phyloP scores from a whole-genome alignment of 2,329 filamentous ascomycete genomes.

The Stemphylium vesicarium region DNA sequence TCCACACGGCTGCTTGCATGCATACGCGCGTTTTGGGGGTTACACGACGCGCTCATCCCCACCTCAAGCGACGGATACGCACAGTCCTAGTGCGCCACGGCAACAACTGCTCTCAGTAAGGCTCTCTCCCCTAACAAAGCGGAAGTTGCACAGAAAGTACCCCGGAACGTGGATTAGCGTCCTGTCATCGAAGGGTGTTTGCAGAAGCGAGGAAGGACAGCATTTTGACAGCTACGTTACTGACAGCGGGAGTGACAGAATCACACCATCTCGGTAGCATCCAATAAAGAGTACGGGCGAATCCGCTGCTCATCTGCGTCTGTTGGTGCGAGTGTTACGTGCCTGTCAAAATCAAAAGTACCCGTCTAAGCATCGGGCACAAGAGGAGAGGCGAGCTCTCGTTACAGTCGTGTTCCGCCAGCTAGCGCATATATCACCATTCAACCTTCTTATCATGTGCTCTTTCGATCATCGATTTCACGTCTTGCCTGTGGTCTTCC shows the following conservation, averaged over 20 bases:
- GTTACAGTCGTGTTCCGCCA: slow-evolving; percentile 30
- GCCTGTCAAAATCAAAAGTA: slow-evolving; percentile 38
- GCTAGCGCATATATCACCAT: slow-evolving; percentile 31
- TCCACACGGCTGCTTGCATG: slow-evolving; percentile 39
- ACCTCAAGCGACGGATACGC: slow-evolving; percentile 39
- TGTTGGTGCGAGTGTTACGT: slow-evolving; percentile 34
- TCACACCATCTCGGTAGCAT: slow-evolving; percentile 37
- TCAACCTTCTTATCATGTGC: slow-evolving; percentile 24
- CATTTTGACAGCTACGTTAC: slow-evolving; percentile 43
- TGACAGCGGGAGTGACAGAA: slow-evolving; percentile 41
- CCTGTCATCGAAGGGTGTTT: slow-evolving; percentile 29
- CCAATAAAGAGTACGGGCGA: slow-evolving; percentile 14
- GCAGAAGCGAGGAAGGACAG: slow-evolving; percentile 36
- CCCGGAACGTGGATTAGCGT: slow-evolving; percentile 39
- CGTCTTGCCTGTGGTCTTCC: slow-evolving; percentile 3
- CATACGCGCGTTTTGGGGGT: slow-evolving; percentile 37
- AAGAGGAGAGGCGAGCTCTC: slow-evolving; percentile 19
- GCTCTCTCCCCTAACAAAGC: slow-evolving; percentile 22
- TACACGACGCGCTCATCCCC: slow-evolving; percentile 31
- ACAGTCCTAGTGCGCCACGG: slow-evolving; percentile 40
- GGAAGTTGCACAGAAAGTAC: slow-evolving; percentile 23
- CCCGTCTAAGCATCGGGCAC: slow-evolving; percentile 26
- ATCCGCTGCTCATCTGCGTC: slow-evolving; percentile 11
- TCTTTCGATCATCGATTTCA: slow-evolving; percentile 22
- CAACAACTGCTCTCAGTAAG: slow-evolving; percentile 30